These are phyloP conservation scores for Astrothelium subdiscretum DNA, from an alignment of 495 filamentous ascomycete species.

Conservation along the genomic window DNA sequence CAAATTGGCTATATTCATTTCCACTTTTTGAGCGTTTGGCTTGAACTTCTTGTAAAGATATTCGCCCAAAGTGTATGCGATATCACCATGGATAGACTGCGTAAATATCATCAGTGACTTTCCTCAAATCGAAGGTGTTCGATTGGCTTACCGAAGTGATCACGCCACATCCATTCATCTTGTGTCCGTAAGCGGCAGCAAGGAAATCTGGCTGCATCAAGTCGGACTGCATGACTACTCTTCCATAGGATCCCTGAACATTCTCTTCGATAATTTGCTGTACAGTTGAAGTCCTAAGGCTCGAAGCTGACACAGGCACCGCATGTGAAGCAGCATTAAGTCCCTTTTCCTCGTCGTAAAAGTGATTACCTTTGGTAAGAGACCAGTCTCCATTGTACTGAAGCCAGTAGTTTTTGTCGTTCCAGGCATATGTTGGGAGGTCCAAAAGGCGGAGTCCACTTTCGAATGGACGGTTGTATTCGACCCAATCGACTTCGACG, in stretches of 20 bases:
- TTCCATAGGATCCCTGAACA: conserved; percentile 8
- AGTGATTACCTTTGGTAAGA: not conserved
- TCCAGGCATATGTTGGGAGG: conserved; percentile 66
- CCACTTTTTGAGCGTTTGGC: conserved; percentile 22
- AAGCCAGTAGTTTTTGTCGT: conserved; percentile 77
- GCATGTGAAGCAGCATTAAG: no score
- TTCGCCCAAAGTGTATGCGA: not conserved
- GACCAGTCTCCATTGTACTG: conserved; percentile 38
- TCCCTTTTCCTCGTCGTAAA: no score
- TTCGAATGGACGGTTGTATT: conserved; percentile 13
- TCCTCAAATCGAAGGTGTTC: not conserved
- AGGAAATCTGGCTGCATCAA: conserved; percentile 27
- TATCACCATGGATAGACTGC: not conserved
- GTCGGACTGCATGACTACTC: conserved; percentile 23
- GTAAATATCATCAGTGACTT: not conserved
- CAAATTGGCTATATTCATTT: conserved; percentile 17
- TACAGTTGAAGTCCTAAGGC: conserved; percentile 8
- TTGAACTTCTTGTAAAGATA: conserved; percentile 3
- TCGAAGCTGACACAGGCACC: not conserved
- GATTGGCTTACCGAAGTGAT: conserved; percentile 28
- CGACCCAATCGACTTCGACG: conserved; percentile 10
- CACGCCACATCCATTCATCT: conserved; percentile 32
- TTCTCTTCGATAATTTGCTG: conserved; percentile 20
- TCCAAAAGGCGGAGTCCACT: conserved; percentile 2
- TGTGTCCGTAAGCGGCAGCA: conserved; percentile 21